Percentiles rank a stretch among this genome's conserved stretches.
Conservation (phyloP, 1,284 basidiomycete species). For the Ganoderma sinense region DNA sequence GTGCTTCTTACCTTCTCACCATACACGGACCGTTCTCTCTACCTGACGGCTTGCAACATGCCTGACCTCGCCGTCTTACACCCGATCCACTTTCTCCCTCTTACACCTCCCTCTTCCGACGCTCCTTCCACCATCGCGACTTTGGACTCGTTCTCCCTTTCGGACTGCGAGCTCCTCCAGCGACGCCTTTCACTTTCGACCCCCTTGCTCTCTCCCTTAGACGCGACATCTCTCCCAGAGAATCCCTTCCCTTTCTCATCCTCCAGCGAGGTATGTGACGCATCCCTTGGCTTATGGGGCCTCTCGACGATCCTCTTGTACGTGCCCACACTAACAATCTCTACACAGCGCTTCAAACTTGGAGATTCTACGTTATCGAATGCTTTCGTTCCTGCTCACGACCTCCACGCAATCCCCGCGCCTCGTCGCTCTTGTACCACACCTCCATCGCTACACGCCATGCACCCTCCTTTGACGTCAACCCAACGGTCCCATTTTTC, state of each 20-base stretch:
- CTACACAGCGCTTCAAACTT: slow-evolving; percentile 11
- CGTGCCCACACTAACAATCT: not conserved
- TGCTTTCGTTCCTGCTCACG: slow-evolving; percentile 2
- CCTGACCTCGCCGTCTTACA: slow-evolving; percentile 27
- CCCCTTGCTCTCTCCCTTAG: slow-evolving; percentile 7
- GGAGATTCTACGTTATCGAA: slow-evolving; percentile 8
- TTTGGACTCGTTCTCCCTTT: slow-evolving; percentile 15
- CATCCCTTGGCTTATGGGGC: slow-evolving; percentile 22
- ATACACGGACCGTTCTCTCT: slow-evolving; percentile 25
- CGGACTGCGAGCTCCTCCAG: slow-evolving; percentile 24
- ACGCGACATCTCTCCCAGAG: not conserved
- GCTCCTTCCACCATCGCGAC: slow-evolving; percentile 9
- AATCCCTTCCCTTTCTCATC: not conserved
- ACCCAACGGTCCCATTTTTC: slow-evolving; percentile 18
- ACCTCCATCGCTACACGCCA: slow-evolving; percentile 19
- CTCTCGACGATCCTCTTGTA: slow-evolving; percentile 19
- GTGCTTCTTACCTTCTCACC: slow-evolving; percentile 21
- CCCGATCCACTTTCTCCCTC: slow-evolving; percentile 26
- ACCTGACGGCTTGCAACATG: slow-evolving; percentile 28
- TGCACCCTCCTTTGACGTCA: slow-evolving; percentile 26
- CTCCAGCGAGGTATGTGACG: slow-evolving; percentile 23
- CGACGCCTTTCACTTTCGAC: slow-evolving; percentile 7
- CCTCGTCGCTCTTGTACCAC: slow-evolving; percentile 14
- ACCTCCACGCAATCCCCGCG: slow-evolving; percentile 14
- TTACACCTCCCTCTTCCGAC: slow-evolving; percentile 17